phyloP scores from a whole-genome alignment of 345 rosid genomes.

The Pelargonium nanum region DNA sequence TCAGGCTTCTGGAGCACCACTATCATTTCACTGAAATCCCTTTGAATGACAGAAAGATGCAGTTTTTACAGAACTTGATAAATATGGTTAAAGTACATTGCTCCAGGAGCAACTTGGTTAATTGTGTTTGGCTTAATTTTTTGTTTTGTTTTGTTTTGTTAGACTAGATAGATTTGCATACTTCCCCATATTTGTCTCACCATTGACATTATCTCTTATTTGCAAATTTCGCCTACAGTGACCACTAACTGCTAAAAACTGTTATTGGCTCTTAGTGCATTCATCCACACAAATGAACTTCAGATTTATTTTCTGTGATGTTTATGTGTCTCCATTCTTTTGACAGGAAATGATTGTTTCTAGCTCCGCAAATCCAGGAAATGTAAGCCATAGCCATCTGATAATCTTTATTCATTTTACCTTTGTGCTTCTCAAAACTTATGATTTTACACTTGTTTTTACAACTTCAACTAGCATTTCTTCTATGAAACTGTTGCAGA shows the following conservation, averaged over 20 bases:
- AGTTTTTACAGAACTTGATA: no score
- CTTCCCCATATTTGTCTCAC: neutral
- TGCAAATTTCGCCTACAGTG: neutral
- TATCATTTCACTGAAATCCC: neutral
- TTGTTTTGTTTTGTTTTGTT: no score
- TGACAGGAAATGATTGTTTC: conserved; percentile 85
- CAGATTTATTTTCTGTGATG: neutral
- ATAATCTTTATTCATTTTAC: neutral
- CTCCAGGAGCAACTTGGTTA: neutral
- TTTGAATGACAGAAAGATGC: no score
- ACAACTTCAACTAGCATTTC: neutral
- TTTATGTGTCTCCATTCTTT: conserved; percentile 9
- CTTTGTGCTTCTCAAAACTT: no score
- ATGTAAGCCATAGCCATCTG: conserved; percentile 33
- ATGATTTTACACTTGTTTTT: no score
- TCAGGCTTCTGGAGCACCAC: neutral
- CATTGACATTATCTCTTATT: neutral
- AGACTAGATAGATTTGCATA: neutral
- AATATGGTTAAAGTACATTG: neutral
- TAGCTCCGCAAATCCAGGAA: conserved; percentile 46
- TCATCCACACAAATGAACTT: neutral
- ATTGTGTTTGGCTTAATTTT: no score
- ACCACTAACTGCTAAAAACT: neutral
- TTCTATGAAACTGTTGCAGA: neutral
- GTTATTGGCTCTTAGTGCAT: neutral